phyloP scores from a whole-genome alignment of 768 basidiomycete species.

The Trametes cubensis region DNA sequence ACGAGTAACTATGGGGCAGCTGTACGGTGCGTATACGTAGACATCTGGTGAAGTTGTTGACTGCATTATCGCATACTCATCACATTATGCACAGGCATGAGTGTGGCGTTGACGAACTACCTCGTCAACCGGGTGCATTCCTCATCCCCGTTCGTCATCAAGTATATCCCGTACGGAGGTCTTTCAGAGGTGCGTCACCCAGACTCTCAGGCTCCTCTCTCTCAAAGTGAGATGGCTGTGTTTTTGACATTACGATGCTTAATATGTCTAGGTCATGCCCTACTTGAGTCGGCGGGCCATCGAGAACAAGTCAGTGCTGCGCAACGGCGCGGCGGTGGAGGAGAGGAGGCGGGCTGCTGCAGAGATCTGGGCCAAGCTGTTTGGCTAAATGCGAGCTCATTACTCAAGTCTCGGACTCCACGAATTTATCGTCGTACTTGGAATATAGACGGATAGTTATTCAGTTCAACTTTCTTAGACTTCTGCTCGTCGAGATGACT shows the following conservation, averaged over 20 bases:
- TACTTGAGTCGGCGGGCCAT: conserved; percentile 87
- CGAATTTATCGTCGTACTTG: neutral
- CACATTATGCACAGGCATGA: conserved; percentile 67
- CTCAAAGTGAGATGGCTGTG: neutral
- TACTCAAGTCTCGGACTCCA: neutral
- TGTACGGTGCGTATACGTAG: conserved; percentile 80
- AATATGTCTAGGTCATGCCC: conserved; percentile 69
- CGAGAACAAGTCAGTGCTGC: conserved; percentile 91
- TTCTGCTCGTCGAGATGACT: no score
- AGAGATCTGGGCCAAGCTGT: conserved; percentile 51
- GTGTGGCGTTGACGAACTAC: conserved; percentile 75
- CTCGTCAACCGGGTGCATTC: conserved; percentile 57
- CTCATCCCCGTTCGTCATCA: conserved; percentile 73
- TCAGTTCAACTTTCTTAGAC: no score
- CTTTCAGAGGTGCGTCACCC: conserved; percentile 55
- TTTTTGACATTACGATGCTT: conserved; percentile 20
- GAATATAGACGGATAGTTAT: neutral
- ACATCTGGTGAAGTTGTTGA: no score
- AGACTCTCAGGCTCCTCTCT: neutral
- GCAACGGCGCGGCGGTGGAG: conserved; percentile 63
- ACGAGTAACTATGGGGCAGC: conserved; percentile 73
- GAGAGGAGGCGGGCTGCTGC: conserved; percentile 60
- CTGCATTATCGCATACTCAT: neutral
- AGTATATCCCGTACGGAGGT: conserved; percentile 81
- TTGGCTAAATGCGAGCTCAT: conserved; percentile 27